Percentiles rank a stretch among this genome's conserved stretches.
These are phyloP conservation scores for Trametes meyenii DNA, from an alignment of 768 basidiomycete species.

Conservation along the genomic window DNA sequence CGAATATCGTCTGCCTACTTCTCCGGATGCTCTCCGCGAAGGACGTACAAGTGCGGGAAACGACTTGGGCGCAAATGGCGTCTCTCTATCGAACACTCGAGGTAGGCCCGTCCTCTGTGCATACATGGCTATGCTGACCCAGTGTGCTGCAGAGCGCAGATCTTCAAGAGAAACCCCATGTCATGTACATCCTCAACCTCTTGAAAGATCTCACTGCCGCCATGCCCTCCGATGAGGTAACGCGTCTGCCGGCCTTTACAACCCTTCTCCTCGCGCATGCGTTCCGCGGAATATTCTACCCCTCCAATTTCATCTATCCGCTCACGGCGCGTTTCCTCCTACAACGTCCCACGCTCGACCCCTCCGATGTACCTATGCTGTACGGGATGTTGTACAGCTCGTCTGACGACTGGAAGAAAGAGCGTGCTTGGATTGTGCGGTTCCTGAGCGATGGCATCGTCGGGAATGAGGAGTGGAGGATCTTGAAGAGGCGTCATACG, in stretches of 20 bases:
- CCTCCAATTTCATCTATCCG: constrained; percentile 87
- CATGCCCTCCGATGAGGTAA: constrained; percentile 38
- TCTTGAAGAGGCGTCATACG: constrained; percentile 79
- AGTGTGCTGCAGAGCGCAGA: constrained; percentile 46
- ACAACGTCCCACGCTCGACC: constrained; percentile 83
- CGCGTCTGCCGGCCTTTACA: constrained; percentile 73
- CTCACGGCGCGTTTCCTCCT: constrained; percentile 85
- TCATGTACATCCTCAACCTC: constrained; percentile 67
- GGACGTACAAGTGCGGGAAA: constrained; percentile 57
- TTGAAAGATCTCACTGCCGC: constrained; percentile 61
- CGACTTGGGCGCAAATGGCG: constrained; percentile 64
- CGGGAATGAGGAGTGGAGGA: constrained; percentile 76
- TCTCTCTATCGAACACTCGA: constrained; percentile 62
- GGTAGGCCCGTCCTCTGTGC: constrained; percentile 44
- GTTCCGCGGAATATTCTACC: constrained; percentile 80
- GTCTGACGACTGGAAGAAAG: constrained; percentile 78
- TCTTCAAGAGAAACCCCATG: constrained; percentile 78
- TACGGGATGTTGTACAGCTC: constrained; percentile 85
- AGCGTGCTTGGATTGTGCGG: constrained; percentile 86
- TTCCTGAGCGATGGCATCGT: constrained; percentile 83
- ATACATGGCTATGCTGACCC: neutral
- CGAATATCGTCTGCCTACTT: constrained; percentile 74
- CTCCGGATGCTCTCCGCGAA: constrained; percentile 74
- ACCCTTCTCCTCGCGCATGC: constrained; percentile 85
- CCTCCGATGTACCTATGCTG: constrained; percentile 85